Evolutionary conservation across 768 basidiomycete species (phyloP).

Genomic region (Russula sp.): DNA sequence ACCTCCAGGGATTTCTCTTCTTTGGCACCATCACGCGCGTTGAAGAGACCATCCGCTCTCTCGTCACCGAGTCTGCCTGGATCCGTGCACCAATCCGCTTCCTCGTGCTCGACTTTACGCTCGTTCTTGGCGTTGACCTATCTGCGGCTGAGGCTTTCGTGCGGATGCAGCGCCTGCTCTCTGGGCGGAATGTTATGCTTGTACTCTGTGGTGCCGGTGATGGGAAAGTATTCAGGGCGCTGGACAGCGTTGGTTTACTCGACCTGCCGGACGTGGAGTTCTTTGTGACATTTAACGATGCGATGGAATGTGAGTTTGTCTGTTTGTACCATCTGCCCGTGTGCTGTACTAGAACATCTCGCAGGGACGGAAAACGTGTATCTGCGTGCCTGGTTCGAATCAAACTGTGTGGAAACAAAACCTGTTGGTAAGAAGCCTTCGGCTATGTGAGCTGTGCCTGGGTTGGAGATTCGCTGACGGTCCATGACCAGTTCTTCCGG

Average conservation of each 20-base stretch:
- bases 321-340: background rate
- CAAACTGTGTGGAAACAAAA: constrained; percentile 54
- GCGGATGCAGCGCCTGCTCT: constrained; percentile 77
- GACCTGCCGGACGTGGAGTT: constrained; percentile 76
- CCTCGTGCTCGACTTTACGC: constrained; percentile 81
- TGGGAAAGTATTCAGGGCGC: constrained; percentile 64
- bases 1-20: constrained; percentile 88
- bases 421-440: constrained; percentile 43
- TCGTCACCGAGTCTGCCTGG: constrained; percentile 73
- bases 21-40: constrained; percentile 91
- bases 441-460: constrained; percentile 11
- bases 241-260: constrained; percentile 77
- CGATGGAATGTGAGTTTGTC: constrained; percentile 78
- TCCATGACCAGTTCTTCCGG: constrained; percentile 23
- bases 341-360: background rate
- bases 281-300: constrained; percentile 81
- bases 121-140: constrained; percentile 90
- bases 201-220: constrained; percentile 81
- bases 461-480: background rate
- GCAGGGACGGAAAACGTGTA: constrained; percentile 96
- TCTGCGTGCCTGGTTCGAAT: constrained; percentile 72
- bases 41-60: constrained; percentile 77
- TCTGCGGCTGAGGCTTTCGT: constrained; percentile 95
- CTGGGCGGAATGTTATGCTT: constrained; percentile 71
- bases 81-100: constrained; percentile 77